Conservation (phyloP, 208 protist species). For the Trypanosoma melophagium region DNA sequence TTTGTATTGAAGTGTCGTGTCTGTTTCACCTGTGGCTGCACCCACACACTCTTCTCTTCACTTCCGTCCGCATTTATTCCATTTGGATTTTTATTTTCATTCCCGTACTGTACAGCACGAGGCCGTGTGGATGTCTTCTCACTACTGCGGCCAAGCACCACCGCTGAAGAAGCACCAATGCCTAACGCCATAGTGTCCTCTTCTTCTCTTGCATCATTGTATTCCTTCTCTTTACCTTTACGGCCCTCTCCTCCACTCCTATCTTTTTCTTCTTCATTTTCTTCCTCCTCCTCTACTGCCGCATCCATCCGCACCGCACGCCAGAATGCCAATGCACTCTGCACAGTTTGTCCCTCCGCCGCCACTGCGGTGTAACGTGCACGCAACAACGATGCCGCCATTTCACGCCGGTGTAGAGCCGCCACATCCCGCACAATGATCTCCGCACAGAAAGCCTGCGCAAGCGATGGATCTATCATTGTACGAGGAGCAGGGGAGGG, state of each 20-base stretch:
- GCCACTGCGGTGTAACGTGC: conserved; percentile 44
- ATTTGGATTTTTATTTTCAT: too few species aligned
- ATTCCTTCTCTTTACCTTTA: too few species aligned
- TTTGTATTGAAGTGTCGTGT: neutral
- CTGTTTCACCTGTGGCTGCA: conserved; percentile 14
- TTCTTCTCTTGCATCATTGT: too few species aligned
- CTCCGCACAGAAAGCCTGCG: conserved; percentile 36
- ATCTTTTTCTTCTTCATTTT: neutral
- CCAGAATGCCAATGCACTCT: conserved; percentile 66
- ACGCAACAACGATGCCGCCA: conserved; percentile 27
- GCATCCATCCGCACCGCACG: conserved; percentile 33
- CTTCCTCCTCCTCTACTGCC: conserved; percentile 14
- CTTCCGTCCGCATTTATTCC: neutral
- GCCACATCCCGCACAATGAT: conserved; percentile 48
- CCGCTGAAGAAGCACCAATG: neutral
- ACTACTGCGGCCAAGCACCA: conserved; percentile 12
- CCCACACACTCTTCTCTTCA: conserved; percentile 1
- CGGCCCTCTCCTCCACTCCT: too few species aligned
- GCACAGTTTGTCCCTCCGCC: conserved; percentile 67
- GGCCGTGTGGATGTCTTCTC: neutral
- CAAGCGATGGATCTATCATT: neutral
- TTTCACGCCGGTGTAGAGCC: conserved; percentile 33
- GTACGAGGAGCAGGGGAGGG: conserved; percentile 25
- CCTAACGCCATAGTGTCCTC: neutral
- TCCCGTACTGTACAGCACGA: too few species aligned